These are phyloP conservation scores for Coniochaeta prunicola DNA, from an alignment of 2,329 filamentous ascomycete genomes.

Conservation along the genomic window DNA sequence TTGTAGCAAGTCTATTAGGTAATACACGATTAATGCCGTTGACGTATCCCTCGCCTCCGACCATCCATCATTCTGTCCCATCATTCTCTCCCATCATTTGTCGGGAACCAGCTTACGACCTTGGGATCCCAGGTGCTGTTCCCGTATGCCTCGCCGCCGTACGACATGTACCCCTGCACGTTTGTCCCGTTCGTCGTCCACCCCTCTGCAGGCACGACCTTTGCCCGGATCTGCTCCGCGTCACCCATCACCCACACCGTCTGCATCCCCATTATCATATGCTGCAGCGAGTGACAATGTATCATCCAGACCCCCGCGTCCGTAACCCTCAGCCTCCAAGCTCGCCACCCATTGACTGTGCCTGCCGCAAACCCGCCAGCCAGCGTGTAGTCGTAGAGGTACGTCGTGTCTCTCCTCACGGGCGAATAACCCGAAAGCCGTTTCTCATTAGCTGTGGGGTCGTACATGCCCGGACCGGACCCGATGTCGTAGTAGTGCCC, in stretches of 20 bases:
- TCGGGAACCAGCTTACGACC: constrained; percentile 21
- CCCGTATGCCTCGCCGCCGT: constrained; percentile 37
- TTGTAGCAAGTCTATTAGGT: too few relatives aligned
- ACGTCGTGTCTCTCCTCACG: constrained; percentile 38
- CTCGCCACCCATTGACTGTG: constrained; percentile 48
- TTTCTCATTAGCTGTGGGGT: constrained; percentile 39
- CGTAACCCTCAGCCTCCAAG: constrained; percentile 43
- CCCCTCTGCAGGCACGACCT: constrained; percentile 26
- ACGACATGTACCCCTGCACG: constrained; percentile 30
- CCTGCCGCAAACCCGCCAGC: constrained; percentile 27
- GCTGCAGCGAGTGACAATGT: constrained; percentile 51
- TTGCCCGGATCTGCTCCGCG: constrained; percentile 23
- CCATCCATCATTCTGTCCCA: too few relatives aligned
- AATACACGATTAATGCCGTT: too few relatives aligned
- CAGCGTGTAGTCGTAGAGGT: constrained; percentile 44
- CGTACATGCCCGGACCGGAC: constrained; percentile 43
- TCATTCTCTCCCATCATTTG: neutral
- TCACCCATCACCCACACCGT: constrained; percentile 34
- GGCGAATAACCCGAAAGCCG: constrained; percentile 25
- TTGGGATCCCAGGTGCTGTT: constrained; percentile 18
- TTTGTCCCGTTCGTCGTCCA: neutral
- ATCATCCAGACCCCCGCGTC: constrained; percentile 55
- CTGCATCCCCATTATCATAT: constrained; percentile 49
- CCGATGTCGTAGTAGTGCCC: constrained; percentile 47
- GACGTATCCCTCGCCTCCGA: too few relatives aligned